A percentile compares a stretch with the other conserved stretches of the same genome.
These are phyloP conservation scores for Barnettozyma salicaria DNA, from an alignment of 805 yeast genomes.

Conservation along the genomic window DNA sequence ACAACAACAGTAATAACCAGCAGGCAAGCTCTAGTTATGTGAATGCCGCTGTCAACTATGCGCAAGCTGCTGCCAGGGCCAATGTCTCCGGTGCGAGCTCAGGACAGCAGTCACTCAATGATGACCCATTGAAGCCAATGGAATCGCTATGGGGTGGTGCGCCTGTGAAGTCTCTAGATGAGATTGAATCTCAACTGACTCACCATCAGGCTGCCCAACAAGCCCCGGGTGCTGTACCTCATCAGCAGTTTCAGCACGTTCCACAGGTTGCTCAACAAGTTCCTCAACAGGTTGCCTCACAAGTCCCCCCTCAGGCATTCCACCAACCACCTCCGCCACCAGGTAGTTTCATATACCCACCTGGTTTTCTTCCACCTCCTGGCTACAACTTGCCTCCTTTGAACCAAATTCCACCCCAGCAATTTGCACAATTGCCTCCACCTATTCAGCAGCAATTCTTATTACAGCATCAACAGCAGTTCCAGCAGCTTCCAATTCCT, in stretches of 20 bases:
- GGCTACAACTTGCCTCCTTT: no score
- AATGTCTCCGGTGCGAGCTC: no score
- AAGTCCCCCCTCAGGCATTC: slow-evolving; percentile 20
- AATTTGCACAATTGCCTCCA: slow-evolving; percentile 25
- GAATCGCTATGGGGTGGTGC: slow-evolving; percentile 59
- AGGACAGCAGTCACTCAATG: slow-evolving; percentile 24
- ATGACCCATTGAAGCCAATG: slow-evolving; percentile 55
- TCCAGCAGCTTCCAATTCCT: slow-evolving; percentile 16
- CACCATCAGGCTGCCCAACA: slow-evolving; percentile 19
- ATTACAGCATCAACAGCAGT: slow-evolving; percentile 24
- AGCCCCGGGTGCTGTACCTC: slow-evolving; percentile 25
- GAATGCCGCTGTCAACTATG: slow-evolving; percentile 33
- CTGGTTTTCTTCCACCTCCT: no score
- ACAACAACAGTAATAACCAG: slow-evolving; percentile 2
- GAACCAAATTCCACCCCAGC: slow-evolving; percentile 23
- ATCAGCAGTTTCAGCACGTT: slow-evolving; percentile 20
- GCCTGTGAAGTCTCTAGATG: slow-evolving; percentile 53
- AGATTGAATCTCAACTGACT: slow-evolving; percentile 64
- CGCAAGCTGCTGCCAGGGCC: slow-evolving; percentile 33
- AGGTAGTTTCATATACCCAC: slow-evolving; percentile 15
- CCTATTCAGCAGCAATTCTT: slow-evolving; percentile 27
- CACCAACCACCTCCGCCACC: slow-evolving; percentile 24
- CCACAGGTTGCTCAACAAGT: slow-evolving; percentile 6
- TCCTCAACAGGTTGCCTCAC: slow-evolving; percentile 20
- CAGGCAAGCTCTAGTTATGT: slow-evolving; percentile 17